Conservation (phyloP, 2,329 filamentous ascomycete species). For the Pseudogymnoascus sp. region DNA sequence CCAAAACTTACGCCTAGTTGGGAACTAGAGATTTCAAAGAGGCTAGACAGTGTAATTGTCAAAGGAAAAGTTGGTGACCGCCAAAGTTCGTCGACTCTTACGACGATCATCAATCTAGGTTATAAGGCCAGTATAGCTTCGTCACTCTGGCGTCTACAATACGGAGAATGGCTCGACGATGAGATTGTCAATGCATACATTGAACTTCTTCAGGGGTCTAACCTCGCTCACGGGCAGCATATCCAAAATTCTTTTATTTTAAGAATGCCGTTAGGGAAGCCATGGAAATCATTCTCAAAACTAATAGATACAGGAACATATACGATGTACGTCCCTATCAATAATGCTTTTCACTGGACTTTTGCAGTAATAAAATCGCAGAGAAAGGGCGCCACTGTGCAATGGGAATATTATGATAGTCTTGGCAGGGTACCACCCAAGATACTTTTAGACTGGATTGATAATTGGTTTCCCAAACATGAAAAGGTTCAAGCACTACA, state of each 20-base stretch:
- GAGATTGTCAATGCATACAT: conserved; percentile 18
- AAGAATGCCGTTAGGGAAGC: conserved; percentile 1
- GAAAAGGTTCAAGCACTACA: not conserved
- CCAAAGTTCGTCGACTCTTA: conserved; percentile 14
- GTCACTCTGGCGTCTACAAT: conserved; percentile 16
- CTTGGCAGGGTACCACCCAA: conserved; percentile 10
- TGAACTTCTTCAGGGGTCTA: conserved; percentile 16
- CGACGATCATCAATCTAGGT: conserved; percentile 13
- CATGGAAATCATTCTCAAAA: conserved; percentile 10
- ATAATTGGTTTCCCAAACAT: not conserved
- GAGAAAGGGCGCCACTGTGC: conserved; percentile 8
- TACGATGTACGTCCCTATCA: conserved; percentile 15
- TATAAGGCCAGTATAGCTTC: conserved; percentile 14
- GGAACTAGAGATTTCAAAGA: conserved; percentile 14
- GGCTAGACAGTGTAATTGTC: conserved; percentile 16
- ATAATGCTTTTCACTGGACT: conserved; percentile 12
- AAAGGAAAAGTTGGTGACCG: not conserved
- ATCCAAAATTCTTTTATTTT: conserved; percentile 14
- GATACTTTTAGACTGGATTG: conserved; percentile 12
- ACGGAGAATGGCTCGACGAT: conserved; percentile 14
- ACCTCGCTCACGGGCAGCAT: conserved; percentile 4
- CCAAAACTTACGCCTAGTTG: conserved; percentile 13
- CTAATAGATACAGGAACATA: conserved; percentile 15
- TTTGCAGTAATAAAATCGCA: conserved; percentile 16
- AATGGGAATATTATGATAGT: conserved; percentile 15